Evolutionary conservation across 495 filamentous ascomycete species (phyloP).

Genomic region (Trichoderma asperelloides): DNA sequence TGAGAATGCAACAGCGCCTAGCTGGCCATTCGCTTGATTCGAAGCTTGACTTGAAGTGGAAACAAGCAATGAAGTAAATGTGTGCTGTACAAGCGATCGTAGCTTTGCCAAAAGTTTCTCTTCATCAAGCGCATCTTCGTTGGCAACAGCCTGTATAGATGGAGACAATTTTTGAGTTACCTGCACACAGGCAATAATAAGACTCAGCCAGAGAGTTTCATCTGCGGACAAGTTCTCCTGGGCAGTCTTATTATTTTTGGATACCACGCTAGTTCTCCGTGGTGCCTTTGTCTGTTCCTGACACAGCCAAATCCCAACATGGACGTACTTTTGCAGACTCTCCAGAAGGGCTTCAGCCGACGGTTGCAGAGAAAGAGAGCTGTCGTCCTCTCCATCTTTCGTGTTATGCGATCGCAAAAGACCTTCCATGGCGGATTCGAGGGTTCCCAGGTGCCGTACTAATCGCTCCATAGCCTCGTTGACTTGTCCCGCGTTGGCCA

Average conservation of each 20-base stretch:
- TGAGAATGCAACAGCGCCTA: background rate
- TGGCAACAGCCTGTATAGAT: slow-evolving; percentile 16
- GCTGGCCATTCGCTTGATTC: slow-evolving; percentile 8
- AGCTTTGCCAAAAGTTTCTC: slow-evolving; percentile 53
- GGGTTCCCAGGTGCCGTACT: slow-evolving; percentile 62
- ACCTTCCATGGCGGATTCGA: slow-evolving; percentile 71
- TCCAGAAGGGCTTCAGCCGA: slow-evolving; percentile 56
- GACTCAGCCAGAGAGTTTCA: slow-evolving; percentile 81
- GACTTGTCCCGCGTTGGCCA: slow-evolving; percentile 83
- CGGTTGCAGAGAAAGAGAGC: slow-evolving; percentile 32
- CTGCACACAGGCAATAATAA: slow-evolving; percentile 76
- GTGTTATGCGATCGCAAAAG: slow-evolving; percentile 47
- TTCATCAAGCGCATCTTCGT: slow-evolving; percentile 24
- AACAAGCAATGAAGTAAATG: slow-evolving; percentile 79
- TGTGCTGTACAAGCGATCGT: slow-evolving; percentile 75
- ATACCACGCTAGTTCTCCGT: slow-evolving; percentile 21
- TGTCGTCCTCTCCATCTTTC: slow-evolving; percentile 41
- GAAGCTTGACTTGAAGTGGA: slow-evolving; percentile 45
- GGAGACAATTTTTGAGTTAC: slow-evolving; percentile 55
- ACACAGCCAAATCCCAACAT: slow-evolving; percentile 92
- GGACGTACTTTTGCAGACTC: slow-evolving; percentile 75
- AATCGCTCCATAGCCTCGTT: slow-evolving; percentile 77
- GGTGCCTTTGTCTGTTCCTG: slow-evolving; percentile 73
- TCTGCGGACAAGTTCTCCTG: slow-evolving; percentile 61
- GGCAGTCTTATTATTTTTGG: background rate